Conservation (phyloP, 257 asterid species). For the Apocynum venetum region DNA sequence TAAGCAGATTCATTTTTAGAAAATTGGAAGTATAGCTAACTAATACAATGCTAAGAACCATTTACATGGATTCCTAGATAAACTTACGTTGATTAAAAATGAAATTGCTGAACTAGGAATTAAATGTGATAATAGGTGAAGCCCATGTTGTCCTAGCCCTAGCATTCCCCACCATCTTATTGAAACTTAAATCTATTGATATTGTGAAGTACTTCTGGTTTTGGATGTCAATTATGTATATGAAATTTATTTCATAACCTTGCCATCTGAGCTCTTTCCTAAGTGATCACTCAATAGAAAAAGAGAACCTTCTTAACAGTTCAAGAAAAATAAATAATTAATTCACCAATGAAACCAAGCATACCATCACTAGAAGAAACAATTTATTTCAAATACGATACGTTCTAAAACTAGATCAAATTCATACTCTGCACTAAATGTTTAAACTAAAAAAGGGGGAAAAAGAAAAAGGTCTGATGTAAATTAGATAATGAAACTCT, state of each 20-base stretch:
- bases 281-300: background rate
- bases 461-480: background rate
- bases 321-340: background rate
- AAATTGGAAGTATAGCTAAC: background rate
- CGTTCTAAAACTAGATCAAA: background rate
- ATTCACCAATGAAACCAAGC: background rate
- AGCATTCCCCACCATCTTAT: background rate
- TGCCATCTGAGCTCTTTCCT: background rate
- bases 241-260: background rate
- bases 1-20: background rate
- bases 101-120: background rate
- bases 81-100: background rate
- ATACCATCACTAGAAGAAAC: background rate
- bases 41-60: background rate
- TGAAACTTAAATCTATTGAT: background rate
- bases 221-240: background rate
- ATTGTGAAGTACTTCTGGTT: background rate
- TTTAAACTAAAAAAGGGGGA: background rate
- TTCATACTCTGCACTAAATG: background rate
- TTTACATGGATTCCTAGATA: background rate
- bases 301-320: background rate
- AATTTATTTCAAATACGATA: background rate
- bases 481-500: background rate
- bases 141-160: background rate
- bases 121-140: background rate